phyloP scores from a whole-genome alignment of 2,329 filamentous ascomycete species.

The Apiospora pterosperma region DNA sequence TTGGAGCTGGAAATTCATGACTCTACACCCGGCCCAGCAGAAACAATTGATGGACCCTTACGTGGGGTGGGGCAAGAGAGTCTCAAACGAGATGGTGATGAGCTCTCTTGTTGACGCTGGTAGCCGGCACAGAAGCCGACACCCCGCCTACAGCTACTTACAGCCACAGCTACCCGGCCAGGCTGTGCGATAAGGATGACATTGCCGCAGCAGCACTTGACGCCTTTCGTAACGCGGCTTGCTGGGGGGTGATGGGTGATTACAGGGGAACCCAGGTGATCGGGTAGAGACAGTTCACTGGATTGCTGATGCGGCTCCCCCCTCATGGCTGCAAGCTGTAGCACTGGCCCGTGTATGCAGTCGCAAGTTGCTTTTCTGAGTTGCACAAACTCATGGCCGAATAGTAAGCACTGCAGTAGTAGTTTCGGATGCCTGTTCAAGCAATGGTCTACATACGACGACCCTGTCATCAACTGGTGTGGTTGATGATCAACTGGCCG shows the following conservation, averaged over 20 bases:
- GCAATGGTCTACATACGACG: not conserved
- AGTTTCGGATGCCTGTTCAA: not conserved
- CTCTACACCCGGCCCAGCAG: not conserved
- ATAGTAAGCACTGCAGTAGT: not conserved
- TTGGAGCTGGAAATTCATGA: not conserved
- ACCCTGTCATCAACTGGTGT: not conserved
- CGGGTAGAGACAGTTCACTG: not conserved
- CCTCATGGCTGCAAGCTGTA: not conserved
- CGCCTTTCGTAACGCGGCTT: not conserved
- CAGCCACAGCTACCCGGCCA: not conserved
- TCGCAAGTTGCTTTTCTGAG: not conserved
- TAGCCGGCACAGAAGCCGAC: not conserved
- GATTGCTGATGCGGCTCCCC: not conserved
- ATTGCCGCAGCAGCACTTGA: not conserved
- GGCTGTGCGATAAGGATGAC: not conserved
- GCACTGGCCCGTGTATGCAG: not conserved
- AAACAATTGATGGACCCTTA: not conserved
- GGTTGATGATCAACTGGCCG: not conserved
- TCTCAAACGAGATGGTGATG: constrained; percentile 2
- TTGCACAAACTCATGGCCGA: not conserved
- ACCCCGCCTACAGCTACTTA: not conserved
- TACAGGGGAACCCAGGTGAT: not conserved
- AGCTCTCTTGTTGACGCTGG: not conserved
- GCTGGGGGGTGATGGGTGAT: not conserved
- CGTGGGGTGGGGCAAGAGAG: not conserved